A percentile compares a stretch with the other conserved stretches of the same genome.
phyloP scores from a whole-genome alignment of 2,329 filamentous ascomycete genomes.

The Sporothrix pallida region DNA sequence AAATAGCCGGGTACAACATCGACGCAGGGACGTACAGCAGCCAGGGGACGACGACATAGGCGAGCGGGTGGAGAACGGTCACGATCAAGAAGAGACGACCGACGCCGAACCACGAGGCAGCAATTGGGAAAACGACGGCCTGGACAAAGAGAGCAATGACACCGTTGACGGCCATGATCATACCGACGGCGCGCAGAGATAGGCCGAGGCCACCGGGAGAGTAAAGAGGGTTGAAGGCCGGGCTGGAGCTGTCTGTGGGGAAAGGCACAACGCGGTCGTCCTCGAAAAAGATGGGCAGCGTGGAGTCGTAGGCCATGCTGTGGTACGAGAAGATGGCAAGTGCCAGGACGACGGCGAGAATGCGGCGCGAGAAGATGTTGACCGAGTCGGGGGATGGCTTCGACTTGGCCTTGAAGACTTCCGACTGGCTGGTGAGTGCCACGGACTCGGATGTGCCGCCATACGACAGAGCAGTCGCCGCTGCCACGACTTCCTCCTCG shows the following conservation, averaged over 20 bases:
- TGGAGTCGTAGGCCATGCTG: conserved; percentile 91
- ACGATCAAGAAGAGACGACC: conserved; percentile 64
- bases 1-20: conserved; percentile 62
- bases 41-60: conserved; percentile 64
- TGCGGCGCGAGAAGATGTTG: conserved; percentile 62
- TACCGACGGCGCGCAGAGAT: conserved; percentile 65
- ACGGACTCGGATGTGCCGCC: background rate
- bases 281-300: conserved; percentile 91
- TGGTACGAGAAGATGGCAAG: conserved; percentile 93
- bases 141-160: conserved; percentile 75
- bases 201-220: conserved; percentile 68
- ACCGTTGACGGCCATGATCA: conserved; percentile 61
- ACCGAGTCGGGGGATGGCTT: conserved; percentile 36
- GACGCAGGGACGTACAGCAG: conserved; percentile 61
- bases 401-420: conserved; percentile 34
- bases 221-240: conserved; percentile 54
- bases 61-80: conserved; percentile 65
- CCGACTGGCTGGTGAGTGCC: conserved; percentile 11
- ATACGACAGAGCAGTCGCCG: conserved; percentile 48
- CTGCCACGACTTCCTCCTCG: background rate
- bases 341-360: conserved; percentile 78
- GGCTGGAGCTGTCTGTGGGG: conserved; percentile 40
- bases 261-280: conserved; percentile 62
- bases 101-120: conserved; percentile 63
- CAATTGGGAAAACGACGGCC: conserved; percentile 69